A percentile compares a stretch with the other conserved stretches of the same genome.
Evolutionary conservation across 768 basidiomycete species (phyloP).

Genomic region (Chalciporus chontae): DNA sequence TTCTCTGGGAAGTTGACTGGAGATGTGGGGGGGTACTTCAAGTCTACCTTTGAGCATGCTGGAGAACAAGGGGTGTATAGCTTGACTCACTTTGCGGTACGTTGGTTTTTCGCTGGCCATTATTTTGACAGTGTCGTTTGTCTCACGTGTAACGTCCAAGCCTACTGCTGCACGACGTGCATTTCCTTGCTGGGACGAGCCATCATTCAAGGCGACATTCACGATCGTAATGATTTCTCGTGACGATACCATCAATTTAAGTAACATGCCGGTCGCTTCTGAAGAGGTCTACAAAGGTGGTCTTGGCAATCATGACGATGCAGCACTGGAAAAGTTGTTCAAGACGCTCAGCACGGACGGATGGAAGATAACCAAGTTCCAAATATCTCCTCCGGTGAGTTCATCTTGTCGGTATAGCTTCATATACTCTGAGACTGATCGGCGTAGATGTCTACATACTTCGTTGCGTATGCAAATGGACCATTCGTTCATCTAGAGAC

Average conservation of each 20-base stretch:
- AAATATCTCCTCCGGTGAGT: slow-evolving; percentile 65
- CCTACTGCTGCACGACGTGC: slow-evolving; percentile 81
- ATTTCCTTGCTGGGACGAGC: slow-evolving; percentile 94
- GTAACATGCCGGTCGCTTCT: slow-evolving; percentile 79
- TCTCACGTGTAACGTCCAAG: no score
- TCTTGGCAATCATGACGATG: slow-evolving; percentile 25
- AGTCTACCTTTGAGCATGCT: slow-evolving; percentile 57
- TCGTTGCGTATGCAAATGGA: slow-evolving; percentile 86
- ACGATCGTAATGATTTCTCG: slow-evolving; percentile 76
- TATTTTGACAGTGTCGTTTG: no score
- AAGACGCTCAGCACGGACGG: slow-evolving; percentile 37
- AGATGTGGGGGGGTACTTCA: slow-evolving; percentile 83
- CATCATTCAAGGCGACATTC: slow-evolving; percentile 83
- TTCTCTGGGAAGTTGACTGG: slow-evolving; percentile 69
- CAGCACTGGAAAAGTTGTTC: slow-evolving; percentile 39
- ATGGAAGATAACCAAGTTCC: slow-evolving; percentile 84
- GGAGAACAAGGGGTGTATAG: slow-evolving; percentile 66
- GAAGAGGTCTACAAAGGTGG: slow-evolving; percentile 46
- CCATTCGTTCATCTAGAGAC: slow-evolving; percentile 70
- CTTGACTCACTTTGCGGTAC: slow-evolving; percentile 82
- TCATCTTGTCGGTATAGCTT: no score
- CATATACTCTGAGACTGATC: slow-evolving; percentile 6
- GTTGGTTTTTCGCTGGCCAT: no score
- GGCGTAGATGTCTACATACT: slow-evolving; percentile 74
- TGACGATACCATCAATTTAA: slow-evolving; percentile 67